Evolutionary conservation across 805 yeast species (phyloP).

Genomic region (Candida incommunis): DNA sequence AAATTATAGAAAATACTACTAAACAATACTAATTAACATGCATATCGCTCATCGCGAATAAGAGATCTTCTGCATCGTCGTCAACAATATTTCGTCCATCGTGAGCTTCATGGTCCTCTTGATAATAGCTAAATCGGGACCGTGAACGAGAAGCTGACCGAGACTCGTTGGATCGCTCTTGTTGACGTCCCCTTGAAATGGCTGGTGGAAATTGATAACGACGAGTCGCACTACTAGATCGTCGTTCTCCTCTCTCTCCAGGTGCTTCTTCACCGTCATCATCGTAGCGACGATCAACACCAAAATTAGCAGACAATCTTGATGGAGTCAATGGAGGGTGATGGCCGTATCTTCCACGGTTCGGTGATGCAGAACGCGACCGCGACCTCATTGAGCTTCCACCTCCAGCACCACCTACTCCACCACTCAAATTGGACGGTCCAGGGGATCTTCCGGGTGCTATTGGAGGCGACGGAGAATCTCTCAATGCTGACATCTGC

Average conservation of each 20-base stretch:
- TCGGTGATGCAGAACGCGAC: constrained; percentile 4
- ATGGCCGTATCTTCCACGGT: constrained; percentile 6
- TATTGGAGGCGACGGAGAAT: constrained; percentile 3
- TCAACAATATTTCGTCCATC: constrained; percentile 5
- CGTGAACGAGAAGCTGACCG: background rate
- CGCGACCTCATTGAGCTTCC: constrained; percentile 5
- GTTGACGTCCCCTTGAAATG: constrained; percentile 6
- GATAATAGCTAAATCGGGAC: background rate
- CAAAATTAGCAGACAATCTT: constrained; percentile 20
- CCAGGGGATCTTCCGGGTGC: constrained; percentile 2
- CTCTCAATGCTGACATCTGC: constrained; percentile 13
- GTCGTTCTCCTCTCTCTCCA: background rate
- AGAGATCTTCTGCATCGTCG: constrained; percentile 11
- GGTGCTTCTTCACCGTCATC: background rate
- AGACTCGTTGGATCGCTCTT: constrained; percentile 10
- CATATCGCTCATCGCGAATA: constrained; percentile 16
- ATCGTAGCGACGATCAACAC: background rate
- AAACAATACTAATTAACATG: background rate
- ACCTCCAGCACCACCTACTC: constrained; percentile 5
- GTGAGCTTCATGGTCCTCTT: constrained; percentile 2
- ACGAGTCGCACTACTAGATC: background rate
- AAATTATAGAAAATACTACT: too few species aligned
- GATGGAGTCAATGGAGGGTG: constrained; percentile 24
- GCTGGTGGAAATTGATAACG: background rate
- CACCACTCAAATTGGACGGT: too few species aligned